Percentiles rank a stretch among this genome's conserved stretches.
Conservation (phyloP, 1,284 basidiomycete species). For the Inonotus obliquus region DNA sequence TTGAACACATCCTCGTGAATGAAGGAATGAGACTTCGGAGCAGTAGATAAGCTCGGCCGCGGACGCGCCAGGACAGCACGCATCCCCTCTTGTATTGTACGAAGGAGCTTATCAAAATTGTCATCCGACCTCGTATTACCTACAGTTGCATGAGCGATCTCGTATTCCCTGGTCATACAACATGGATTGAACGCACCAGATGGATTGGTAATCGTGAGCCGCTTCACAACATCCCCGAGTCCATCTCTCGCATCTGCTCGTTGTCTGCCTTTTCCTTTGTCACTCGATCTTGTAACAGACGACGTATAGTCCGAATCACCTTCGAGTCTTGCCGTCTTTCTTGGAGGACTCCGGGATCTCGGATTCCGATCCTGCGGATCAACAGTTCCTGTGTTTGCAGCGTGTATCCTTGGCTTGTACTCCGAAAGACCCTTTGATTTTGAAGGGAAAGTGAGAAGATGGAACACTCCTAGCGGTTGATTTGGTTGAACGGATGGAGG, state of each 20-base stretch:
- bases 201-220: conserved; percentile 8
- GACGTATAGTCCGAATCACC: conserved; percentile 16
- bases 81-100: conserved; percentile 7
- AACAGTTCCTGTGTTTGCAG: not conserved
- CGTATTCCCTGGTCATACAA: not conserved
- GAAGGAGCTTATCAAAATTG: conserved; percentile 5
- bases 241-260: not conserved
- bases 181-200: conserved; percentile 6
- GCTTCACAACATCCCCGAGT: conserved; percentile 4
- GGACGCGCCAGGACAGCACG: conserved; percentile 4
- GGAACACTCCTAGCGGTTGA: conserved; percentile 1
- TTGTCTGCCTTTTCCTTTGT: conserved; percentile 15
- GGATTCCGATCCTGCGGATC: not conserved
- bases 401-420: conserved; percentile 6
- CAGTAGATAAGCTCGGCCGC: not conserved
- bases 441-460: conserved; percentile 16
- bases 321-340: conserved; percentile 17
- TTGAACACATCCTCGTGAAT: conserved; percentile 11
- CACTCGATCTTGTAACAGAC: conserved; percentile 1
- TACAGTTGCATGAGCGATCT: not conserved
- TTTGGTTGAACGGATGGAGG: not conserved
- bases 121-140: conserved; percentile 6
- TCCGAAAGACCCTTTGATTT: conserved; percentile 11
- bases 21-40: not conserved
- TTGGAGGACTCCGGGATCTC: conserved; percentile 12